phyloP scores from a whole-genome alignment of 345 rosid species.

The Citropsis articulata region DNA sequence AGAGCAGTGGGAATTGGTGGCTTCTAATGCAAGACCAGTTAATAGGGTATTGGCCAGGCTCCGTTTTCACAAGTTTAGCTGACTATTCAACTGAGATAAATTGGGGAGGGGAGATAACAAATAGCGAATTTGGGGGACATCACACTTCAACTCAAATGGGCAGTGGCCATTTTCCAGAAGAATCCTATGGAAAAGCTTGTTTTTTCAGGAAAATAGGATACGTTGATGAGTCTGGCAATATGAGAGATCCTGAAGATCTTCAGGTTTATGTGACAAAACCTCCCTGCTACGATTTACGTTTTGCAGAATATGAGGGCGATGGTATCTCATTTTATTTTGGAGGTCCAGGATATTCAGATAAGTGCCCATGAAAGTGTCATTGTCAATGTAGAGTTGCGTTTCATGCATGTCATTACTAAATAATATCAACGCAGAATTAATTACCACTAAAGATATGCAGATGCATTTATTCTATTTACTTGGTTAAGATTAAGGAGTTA shows the following conservation, averaged over 20 bases:
- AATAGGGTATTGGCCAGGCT: conserved; percentile 45
- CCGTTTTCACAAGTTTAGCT: conserved; percentile 25
- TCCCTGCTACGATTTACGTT: background rate
- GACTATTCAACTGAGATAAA: conserved; percentile 19
- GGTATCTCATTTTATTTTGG: conserved; percentile 11
- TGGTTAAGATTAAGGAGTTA: no score
- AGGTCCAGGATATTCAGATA: conserved; percentile 7
- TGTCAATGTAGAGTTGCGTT: background rate
- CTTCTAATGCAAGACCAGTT: conserved; percentile 11
- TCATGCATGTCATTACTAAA: background rate
- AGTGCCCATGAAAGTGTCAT: background rate
- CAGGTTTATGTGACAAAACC: background rate
- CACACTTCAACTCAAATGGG: conserved; percentile 45
- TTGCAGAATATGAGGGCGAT: background rate
- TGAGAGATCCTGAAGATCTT: background rate
- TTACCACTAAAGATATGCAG: no score
- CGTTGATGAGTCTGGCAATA: background rate
- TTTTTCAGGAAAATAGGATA: conserved; percentile 23
- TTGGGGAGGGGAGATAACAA: conserved; percentile 47
- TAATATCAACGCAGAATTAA: no score
- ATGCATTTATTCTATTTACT: no score
- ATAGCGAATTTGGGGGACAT: conserved; percentile 3
- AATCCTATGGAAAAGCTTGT: conserved; percentile 34
- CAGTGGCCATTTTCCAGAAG: conserved; percentile 39
- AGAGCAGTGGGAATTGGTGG: conserved; percentile 41